Evolutionary conservation across 345 rosid genomes (phyloP).

Genomic region (Arabidopsis arenosa): DNA sequence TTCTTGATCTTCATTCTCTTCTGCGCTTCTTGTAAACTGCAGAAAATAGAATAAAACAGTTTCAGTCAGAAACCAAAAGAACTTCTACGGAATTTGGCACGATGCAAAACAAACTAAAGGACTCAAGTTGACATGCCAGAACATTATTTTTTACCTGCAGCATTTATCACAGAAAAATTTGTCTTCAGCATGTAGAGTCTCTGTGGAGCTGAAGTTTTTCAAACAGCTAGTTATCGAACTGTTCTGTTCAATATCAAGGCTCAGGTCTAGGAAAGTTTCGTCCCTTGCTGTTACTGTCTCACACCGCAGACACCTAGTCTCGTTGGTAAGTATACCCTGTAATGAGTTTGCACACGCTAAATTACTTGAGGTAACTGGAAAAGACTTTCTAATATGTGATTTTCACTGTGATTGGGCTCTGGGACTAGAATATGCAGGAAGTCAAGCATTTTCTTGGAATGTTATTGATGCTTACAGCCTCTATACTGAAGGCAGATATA

Average conservation of each 20-base stretch:
- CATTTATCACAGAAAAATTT: conserved; percentile 97
- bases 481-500: background rate
- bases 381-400: background rate
- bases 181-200: conserved; percentile 91
- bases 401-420: background rate
- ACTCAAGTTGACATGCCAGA: background rate
- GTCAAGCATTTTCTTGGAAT: background rate
- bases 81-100: background rate
- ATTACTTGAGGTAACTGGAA: background rate
- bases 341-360: conserved; percentile 2
- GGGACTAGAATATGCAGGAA: conserved; percentile 12
- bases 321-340: conserved; percentile 92
- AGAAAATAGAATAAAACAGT: background rate
- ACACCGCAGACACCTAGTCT: conserved; percentile 91
- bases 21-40: conserved; percentile 97
- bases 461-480: conserved; percentile 4
- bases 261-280: conserved; percentile 87
- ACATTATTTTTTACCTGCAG: conserved; percentile 60
- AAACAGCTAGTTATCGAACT: conserved; percentile 96
- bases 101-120: background rate
- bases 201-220: conserved; percentile 96
- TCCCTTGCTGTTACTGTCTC: conserved; percentile 97
- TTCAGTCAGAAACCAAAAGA: background rate
- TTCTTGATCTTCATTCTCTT: conserved; percentile 98
- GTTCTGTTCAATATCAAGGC: conserved; percentile 98